Conservation (phyloP, 805 yeast genomes). For the Cyberlindnera mrakii region DNA sequence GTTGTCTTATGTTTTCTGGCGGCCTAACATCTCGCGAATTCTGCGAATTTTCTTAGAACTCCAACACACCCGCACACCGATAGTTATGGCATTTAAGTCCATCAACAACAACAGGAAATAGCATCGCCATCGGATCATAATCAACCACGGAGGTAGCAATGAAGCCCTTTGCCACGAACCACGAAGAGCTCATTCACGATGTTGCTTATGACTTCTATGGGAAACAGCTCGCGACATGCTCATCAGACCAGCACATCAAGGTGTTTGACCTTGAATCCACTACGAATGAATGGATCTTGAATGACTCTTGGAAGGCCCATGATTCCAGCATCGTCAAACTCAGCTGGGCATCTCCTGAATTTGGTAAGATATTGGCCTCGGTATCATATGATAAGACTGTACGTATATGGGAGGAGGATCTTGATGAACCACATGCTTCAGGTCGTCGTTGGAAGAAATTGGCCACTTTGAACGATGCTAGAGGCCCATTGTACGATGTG, state of each 20-base stretch:
- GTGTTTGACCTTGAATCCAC: slow-evolving; percentile 72
- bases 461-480: slow-evolving; percentile 76
- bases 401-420: slow-evolving; percentile 86
- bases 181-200: slow-evolving; percentile 88
- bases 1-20: too few species aligned
- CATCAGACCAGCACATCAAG: slow-evolving; percentile 90
- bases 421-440: slow-evolving; percentile 66
- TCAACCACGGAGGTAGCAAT: slow-evolving; percentile 20
- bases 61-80: neutral
- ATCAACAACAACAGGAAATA: neutral
- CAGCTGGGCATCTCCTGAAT: slow-evolving; percentile 93
- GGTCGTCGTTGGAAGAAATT: slow-evolving; percentile 80
- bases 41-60: neutral
- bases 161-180: slow-evolving; percentile 83
- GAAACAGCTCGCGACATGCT: slow-evolving; percentile 84
- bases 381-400: slow-evolving; percentile 88
- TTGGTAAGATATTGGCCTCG: slow-evolving; percentile 79
- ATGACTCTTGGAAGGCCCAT: slow-evolving; percentile 94
- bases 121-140: neutral
- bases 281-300: slow-evolving; percentile 71
- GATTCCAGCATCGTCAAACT: slow-evolving; percentile 79
- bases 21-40: too few species aligned
- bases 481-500: slow-evolving; percentile 86
- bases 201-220: slow-evolving; percentile 92
- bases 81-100: neutral